phyloP scores from a whole-genome alignment of 768 basidiomycete genomes.

The Daedalea quercina region DNA sequence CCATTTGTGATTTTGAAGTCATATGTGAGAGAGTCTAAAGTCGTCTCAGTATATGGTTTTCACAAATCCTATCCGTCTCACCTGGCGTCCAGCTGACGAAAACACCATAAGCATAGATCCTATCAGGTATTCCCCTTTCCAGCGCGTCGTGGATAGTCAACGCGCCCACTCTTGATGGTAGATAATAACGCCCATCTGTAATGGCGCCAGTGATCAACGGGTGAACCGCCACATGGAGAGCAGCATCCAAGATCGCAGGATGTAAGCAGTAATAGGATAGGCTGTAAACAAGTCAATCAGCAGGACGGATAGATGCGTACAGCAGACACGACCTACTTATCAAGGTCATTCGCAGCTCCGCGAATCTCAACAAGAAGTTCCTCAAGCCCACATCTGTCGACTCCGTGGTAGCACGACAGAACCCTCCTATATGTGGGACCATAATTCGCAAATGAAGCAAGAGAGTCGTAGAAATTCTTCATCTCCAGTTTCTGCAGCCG shows the following conservation, averaged over 20 bases:
- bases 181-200: conserved; percentile 24
- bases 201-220: conserved; percentile 23
- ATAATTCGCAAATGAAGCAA: conserved; percentile 23
- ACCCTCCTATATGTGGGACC: conserved; percentile 27
- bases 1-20: conserved; percentile 22
- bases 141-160: conserved; percentile 14
- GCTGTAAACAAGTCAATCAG: neutral
- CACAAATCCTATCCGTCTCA: neutral
- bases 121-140: conserved; percentile 6
- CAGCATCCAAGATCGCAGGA: conserved; percentile 32
- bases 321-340: neutral
- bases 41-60: neutral
- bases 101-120: conserved; percentile 17
- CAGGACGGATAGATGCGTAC: no score
- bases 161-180: conserved; percentile 20
- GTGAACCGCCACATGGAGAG: conserved; percentile 27
- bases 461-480: conserved; percentile 18
- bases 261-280: neutral
- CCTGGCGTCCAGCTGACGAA: conserved; percentile 24
- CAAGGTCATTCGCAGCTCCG: conserved; percentile 1
- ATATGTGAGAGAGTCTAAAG: conserved; percentile 19
- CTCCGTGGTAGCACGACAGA: conserved; percentile 5
- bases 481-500: conserved; percentile 6
- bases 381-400: neutral
- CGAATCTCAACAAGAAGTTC: conserved; percentile 2